Percentiles rank a stretch among this genome's conserved stretches.
Conservation (phyloP, 805 yeast genomes). For the Suhomyces emberorum region DNA sequence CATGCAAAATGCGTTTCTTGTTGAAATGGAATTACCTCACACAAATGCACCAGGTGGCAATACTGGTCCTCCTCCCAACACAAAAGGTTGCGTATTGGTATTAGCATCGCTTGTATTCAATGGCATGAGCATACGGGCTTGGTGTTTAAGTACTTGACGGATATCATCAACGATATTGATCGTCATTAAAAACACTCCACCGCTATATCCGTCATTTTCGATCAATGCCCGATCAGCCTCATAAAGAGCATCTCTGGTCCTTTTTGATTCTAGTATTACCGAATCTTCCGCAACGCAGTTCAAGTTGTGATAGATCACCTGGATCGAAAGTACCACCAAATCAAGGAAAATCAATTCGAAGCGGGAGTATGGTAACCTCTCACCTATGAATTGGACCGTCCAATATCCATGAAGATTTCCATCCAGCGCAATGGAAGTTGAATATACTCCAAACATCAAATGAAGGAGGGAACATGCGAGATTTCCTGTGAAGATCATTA, state of each 20-base stretch:
- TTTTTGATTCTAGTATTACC: conserved; percentile 18
- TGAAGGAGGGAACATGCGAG: conserved; percentile 23
- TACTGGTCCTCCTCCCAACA: too few relatives aligned
- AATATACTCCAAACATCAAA: conserved; percentile 25
- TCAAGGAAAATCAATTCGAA: conserved; percentile 29
- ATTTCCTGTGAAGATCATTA: conserved; percentile 22
- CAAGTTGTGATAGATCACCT: conserved; percentile 30
- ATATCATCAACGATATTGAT: conserved; percentile 21
- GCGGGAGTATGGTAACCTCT: conserved; percentile 25
- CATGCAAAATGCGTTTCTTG: too few relatives aligned
- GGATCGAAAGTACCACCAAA: conserved; percentile 21
- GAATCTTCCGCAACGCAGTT: conserved; percentile 33
- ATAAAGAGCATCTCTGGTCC: conserved; percentile 4
- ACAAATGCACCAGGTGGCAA: conserved; percentile 1
- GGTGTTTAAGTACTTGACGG: conserved; percentile 8
- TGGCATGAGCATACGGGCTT: not conserved
- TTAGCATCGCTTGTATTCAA: too few relatives aligned
- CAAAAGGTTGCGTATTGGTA: too few relatives aligned
- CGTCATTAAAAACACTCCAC: conserved; percentile 31
- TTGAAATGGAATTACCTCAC: too few relatives aligned
- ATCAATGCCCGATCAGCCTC: conserved; percentile 12
- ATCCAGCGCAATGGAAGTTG: conserved; percentile 12
- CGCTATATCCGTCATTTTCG: conserved; percentile 38
- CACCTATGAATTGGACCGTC: conserved; percentile 39
- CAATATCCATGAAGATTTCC: conserved; percentile 31